Conservation (phyloP, 768 basidiomycete genomes). For the Agaricus blazei region DNA sequence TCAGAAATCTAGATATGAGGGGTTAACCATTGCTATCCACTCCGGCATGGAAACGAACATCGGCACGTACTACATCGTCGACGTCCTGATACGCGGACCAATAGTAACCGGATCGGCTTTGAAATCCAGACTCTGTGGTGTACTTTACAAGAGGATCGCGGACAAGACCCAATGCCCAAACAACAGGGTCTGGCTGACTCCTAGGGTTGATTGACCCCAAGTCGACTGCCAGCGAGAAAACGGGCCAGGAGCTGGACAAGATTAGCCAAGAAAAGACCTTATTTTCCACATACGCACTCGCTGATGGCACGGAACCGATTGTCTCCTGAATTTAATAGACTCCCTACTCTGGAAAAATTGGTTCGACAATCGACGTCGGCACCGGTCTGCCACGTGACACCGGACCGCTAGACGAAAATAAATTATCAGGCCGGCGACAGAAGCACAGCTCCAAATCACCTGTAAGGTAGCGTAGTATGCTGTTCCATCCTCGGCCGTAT, state of each 20-base stretch:
- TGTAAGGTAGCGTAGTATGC: constrained; percentile 39
- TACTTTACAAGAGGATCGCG: constrained; percentile 31
- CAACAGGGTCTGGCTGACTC: constrained; percentile 19
- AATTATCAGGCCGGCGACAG: not conserved
- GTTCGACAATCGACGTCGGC: constrained; percentile 30
- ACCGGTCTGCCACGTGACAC: constrained; percentile 40
- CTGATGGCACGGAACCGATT: constrained; percentile 34
- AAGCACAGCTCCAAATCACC: constrained; percentile 19
- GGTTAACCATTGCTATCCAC: too few species aligned
- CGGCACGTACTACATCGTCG: constrained; percentile 25
- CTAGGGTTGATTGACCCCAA: constrained; percentile 30
- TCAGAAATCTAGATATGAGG: constrained; percentile 26
- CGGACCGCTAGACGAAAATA: constrained; percentile 6
- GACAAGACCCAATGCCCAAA: constrained; percentile 32
- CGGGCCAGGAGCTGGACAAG: constrained; percentile 30
- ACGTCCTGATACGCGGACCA: constrained; percentile 27
- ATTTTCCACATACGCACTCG: not conserved
- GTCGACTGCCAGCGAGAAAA: constrained; percentile 43
- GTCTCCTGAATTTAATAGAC: constrained; percentile 33
- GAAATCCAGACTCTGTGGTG: constrained; percentile 17
- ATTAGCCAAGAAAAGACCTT: not conserved
- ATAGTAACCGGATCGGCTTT: constrained; percentile 31
- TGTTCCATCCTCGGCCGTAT: constrained; percentile 45
- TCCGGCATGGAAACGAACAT: too few species aligned
- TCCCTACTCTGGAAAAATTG: constrained; percentile 33